Evolutionary conservation across 1,139 yeast genomes (phyloP).

Genomic region (Taiozyma sp.): DNA sequence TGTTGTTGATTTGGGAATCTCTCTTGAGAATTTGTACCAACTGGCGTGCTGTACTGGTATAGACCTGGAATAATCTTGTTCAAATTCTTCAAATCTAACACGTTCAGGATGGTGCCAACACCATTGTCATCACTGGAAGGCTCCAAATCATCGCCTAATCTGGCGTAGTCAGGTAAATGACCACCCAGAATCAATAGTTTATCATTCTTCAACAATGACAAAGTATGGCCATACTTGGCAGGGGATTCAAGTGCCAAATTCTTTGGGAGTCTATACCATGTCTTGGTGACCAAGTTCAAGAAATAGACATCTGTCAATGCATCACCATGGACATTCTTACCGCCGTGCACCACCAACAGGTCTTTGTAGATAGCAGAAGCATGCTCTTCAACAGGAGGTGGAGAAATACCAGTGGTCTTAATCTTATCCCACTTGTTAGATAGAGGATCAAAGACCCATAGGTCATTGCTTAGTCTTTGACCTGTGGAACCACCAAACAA

Average conservation of each 20-base stretch:
- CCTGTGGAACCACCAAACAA: constrained; percentile 95
- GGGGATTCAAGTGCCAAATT: constrained; percentile 60
- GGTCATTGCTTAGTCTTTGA: constrained; percentile 65
- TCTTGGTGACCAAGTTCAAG: constrained; percentile 67
- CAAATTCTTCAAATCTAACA: constrained; percentile 45
- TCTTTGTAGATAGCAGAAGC: constrained; percentile 80
- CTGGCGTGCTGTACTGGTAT: constrained; percentile 22
- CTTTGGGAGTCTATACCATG: constrained; percentile 67
- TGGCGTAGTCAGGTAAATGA: constrained; percentile 60
- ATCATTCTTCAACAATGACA: constrained; percentile 67
- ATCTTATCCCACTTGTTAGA: constrained; percentile 55
- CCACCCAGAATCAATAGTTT: constrained; percentile 90
- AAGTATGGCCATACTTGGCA: constrained; percentile 91
- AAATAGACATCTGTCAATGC: constrained; percentile 67
- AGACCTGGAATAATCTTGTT: constrained; percentile 31
- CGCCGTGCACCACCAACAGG: constrained; percentile 84
- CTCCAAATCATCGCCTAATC: constrained; percentile 41
- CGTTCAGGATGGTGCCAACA: constrained; percentile 59
- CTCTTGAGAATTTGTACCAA: constrained; percentile 8
- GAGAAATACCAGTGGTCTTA: constrained; percentile 49
- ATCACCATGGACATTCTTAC: constrained; percentile 74
- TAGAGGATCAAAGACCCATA: constrained; percentile 78
- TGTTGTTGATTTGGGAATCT: constrained; percentile 13
- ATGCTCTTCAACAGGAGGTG: constrained; percentile 91
- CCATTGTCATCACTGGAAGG: constrained; percentile 45